phyloP scores from a whole-genome alignment of 345 rosid genomes.

The Noccaea bulbosa region DNA sequence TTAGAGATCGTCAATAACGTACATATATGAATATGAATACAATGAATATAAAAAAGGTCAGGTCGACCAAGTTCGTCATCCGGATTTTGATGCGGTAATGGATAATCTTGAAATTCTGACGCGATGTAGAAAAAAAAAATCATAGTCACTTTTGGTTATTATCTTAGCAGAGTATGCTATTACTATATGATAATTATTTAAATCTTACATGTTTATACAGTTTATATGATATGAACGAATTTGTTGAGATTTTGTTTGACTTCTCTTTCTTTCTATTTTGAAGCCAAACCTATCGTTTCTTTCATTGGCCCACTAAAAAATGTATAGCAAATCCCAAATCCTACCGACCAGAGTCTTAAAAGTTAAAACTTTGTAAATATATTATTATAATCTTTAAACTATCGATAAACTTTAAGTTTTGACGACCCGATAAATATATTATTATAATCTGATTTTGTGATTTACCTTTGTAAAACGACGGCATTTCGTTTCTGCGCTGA shows the following conservation, averaged over 20 bases:
- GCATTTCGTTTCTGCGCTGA: too few species aligned
- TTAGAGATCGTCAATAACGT: conserved; percentile 19
- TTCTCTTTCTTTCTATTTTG: not conserved
- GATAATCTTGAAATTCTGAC: conserved; percentile 13
- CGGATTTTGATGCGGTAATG: conserved; percentile 3
- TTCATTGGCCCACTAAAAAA: not conserved
- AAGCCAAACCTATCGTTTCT: conserved; percentile 1
- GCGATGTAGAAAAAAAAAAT: not conserved
- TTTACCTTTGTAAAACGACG: too few species aligned
- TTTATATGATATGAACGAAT: not conserved
- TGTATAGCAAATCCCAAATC: conserved; percentile 10
- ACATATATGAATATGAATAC: conserved; percentile 4
- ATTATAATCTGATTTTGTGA: too few species aligned
- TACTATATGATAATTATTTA: not conserved
- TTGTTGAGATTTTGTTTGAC: conserved; percentile 14
- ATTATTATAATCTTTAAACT: too few species aligned
- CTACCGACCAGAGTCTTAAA: not conserved
- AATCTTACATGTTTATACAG: not conserved
- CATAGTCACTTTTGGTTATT: not conserved
- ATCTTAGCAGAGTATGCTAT: not conserved
- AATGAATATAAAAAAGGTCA: conserved; percentile 13
- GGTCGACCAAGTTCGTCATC: not conserved
- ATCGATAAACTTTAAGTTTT: too few species aligned
- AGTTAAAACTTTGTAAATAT: too few species aligned
- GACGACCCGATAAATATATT: too few species aligned